Base-by-base conservation (phyloP, 2,329 filamentous ascomycete species). In the Fusarium sp. region DNA sequence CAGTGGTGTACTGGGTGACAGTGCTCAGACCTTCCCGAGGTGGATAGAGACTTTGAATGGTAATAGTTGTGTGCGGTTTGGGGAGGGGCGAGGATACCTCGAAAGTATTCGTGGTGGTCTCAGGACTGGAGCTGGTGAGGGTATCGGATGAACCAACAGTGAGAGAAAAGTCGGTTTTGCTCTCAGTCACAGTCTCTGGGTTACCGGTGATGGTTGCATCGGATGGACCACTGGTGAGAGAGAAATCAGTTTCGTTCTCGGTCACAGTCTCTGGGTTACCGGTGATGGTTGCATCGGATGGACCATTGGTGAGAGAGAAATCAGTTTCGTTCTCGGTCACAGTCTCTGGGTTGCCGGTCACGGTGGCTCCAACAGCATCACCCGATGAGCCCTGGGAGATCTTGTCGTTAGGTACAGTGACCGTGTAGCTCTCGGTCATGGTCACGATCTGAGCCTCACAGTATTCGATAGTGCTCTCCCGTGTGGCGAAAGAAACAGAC, bases 221-320 rank as follows among this genome's bases (percentile, higher is more conserved):
- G 11, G 81, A 79, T 15, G 79, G 75, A 5, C 78, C 78, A 22
- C 72, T 72, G 12, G 81, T 82, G 47, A 77, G 44, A 30, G 74
- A 80, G 53, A 76, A 57, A 59, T 78, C 76, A 15, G 78, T 80
- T 28, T 78, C 63, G 18, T 79, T 51, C 41, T 80, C 72, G 20
- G 81, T 83, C 38, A 80, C 66, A 10, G 82, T 83, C 17, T 75
- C 74, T 6, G 81, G 78, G 38, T 77, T 73, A 9, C 76, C 81
- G 22, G 81, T 75, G 38, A 83, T 72, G 28, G 79, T 81, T 44
- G 76, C 81, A 64, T 82, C 81, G 11, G 81, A 79, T 15, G 79
- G 75, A 5, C 79, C 78, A 22, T 72, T 72, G 12, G 81, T 82
- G 47, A 77, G 44, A 30, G 74, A 80, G 54, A 76, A 57, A 59